Evolutionary conservation across 2,329 filamentous ascomycete genomes (phyloP), one percentile per base, ranked within the genome.

Genomic region (Penicillium sp.): DNA sequence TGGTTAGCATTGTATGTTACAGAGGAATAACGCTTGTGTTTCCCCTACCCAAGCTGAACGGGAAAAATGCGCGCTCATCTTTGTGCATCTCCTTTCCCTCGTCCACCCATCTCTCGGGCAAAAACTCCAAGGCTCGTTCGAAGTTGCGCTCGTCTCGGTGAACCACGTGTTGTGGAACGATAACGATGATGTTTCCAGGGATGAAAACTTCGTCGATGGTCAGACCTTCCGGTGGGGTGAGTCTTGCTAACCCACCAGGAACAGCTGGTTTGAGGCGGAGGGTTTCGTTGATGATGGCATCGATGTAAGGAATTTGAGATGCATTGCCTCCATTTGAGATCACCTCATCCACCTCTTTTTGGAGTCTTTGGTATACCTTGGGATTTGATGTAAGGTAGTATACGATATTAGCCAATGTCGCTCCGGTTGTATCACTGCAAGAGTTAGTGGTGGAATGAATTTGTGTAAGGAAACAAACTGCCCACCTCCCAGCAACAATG

Each of bases 261-360:
- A 74, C 21, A 0, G 73, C 62, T 0, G 76, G 74, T n/a, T 71
- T 70, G 2, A 79, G 59, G 1, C 75, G 66, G 54, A 73, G 65
- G 2, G 67, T 67, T 50, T 65, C 50, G 24, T 50, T 39, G 31
- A 61, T 47, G 13, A 58, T 26, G 13, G 48, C 58, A 7, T 60
- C 45, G 6, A 60, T 26, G 24, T 53, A 54, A 3, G 56, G 52
- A 13, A 52, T 26, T 5, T 49, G 35, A 37, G 46, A 19, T 19
- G 22, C 14, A 50, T 39, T 21, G 5, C 37, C 33, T 16, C 35
- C 43, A 19, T 7, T 19, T n/a, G 22, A 21, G 14, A 44, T 35
- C 9, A 11, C 45, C 16, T 59, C 48, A 26, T 57, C 54, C 1
- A 59, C 31, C 1, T 49, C 49, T 10, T 45, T 39, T 24, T 59